Evolutionary conservation across 345 rosid genomes (phyloP).

Genomic region (Lumnitzera racemosa): DNA sequence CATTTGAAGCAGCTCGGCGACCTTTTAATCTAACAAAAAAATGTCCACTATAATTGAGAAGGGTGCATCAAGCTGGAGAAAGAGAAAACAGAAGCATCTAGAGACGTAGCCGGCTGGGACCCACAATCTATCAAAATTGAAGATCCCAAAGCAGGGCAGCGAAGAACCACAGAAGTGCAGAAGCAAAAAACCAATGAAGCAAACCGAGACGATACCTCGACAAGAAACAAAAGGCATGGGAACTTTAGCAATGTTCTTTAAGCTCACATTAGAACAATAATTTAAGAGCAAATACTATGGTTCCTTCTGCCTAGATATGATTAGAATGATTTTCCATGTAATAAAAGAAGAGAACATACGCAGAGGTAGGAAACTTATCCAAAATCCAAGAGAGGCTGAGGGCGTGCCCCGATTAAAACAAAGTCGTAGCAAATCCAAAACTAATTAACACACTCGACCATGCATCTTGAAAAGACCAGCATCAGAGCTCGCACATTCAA

Average conservation of each 20-base stretch:
- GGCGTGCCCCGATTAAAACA: conserved; percentile 52
- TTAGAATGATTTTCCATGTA: conserved; percentile 25
- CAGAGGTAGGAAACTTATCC: conserved; percentile 59
- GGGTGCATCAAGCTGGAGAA: conserved; percentile 42
- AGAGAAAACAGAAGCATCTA: conserved; percentile 46
- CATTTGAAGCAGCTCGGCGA: conserved; percentile 48
- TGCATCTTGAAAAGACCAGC: no score
- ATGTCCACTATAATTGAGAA: conserved; percentile 37
- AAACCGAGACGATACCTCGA: conserved; percentile 90
- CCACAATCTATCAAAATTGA: conserved; percentile 55
- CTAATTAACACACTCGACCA: conserved; percentile 51
- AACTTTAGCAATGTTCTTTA: conserved; percentile 43
- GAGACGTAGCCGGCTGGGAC: conserved; percentile 46
- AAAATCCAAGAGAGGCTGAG: conserved; percentile 44
- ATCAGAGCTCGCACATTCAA: conserved; percentile 23
- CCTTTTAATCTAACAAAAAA: conserved; percentile 43
- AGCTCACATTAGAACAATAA: conserved; percentile 23
- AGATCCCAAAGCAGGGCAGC: conserved; percentile 62
- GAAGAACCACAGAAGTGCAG: conserved; percentile 59
- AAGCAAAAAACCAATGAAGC: conserved; percentile 81
- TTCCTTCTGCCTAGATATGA: conserved; percentile 15
- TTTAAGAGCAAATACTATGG: conserved; percentile 21
- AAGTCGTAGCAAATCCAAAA: conserved; percentile 55
- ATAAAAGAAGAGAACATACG: conserved; percentile 36
- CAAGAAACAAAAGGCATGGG: conserved; percentile 54